Base-by-base conservation (phyloP, 495 filamentous ascomycete species). In the Podospora australis region DNA sequence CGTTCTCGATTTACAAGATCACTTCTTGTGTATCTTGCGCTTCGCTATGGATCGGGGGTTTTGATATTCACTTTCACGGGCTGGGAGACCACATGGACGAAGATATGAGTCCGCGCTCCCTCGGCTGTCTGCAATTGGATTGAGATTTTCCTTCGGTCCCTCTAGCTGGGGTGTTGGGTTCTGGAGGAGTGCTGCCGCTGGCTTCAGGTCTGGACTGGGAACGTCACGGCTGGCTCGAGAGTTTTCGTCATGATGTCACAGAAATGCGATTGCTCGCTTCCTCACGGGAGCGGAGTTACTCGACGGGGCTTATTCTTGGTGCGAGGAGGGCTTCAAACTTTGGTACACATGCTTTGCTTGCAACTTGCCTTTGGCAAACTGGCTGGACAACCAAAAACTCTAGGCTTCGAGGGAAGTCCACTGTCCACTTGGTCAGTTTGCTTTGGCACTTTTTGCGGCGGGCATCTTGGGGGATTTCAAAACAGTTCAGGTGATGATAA, bases 231-330 rank as follows among this genome's bases (percentile, higher is more conserved):
- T 63, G 57, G 64, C 66, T 59, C 64, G 58, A 67, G 64, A 72
- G 66, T 70, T 77, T 90, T 95, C 87, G 91, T 96, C 91, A 81
- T 74, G 81, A 79, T 87, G 22, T 65, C 74, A 96, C 80, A 96
- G 92, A 85, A 81, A 98, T 96, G 91, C 90, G 92, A 96, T 96
- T 96, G 88, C 87, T 77, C 61, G 54, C 52, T 67, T 64, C 57
- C 49, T 54, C 58, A 55, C 71, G 79, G 81, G 78, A 53, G 58
- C 62, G 65, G 63, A 80, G 87, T 94, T 90, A 96, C 92, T 95
- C 88, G 89, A 98, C 95, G 92, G 92, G 92, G 92, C 92, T 96
- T 88, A 98, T 95, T 96, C 88, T 96, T 87, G 92, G 87, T 82
- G 86, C 89, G 90, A 96, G 90, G 86, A 83, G 86, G 62, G 70